phyloP scores from a whole-genome alignment of 1,139 yeast species.

The Candida buenavistaensis region DNA sequence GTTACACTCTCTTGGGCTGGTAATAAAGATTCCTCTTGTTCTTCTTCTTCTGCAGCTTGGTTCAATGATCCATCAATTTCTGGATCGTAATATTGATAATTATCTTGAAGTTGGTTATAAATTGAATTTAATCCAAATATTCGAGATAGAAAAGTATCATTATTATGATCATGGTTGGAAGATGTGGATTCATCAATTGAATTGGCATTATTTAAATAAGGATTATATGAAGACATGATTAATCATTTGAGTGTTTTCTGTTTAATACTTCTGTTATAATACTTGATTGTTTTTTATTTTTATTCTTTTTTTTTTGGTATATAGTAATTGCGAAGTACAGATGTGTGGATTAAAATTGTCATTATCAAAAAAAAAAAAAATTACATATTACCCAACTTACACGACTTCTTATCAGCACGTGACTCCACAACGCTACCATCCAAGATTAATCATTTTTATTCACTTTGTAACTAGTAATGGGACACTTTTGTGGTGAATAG shows the following conservation, averaged over 20 bases:
- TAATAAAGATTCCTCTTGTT: constrained; percentile 12
- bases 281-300: too few species aligned
- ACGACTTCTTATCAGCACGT: too few species aligned
- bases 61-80: constrained; percentile 23
- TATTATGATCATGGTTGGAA: constrained; percentile 10
- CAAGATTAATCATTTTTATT: too few species aligned
- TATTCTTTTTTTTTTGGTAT: too few species aligned
- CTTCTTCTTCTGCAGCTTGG: constrained; percentile 2
- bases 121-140: constrained; percentile 57
- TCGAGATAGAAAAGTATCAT: constrained; percentile 56
- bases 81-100: constrained; percentile 41
- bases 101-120: constrained; percentile 41
- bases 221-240: constrained; percentile 3
- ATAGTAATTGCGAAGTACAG: too few species aligned
- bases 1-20: constrained; percentile 5
- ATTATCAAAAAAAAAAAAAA: too few species aligned
- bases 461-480: too few species aligned
- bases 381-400: too few species aligned
- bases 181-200: constrained; percentile 2
- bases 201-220: constrained; percentile 4
- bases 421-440: too few species aligned
- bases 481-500: too few species aligned
- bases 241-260: constrained; percentile 2
- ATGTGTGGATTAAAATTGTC: too few species aligned
- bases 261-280: not conserved